phyloP scores from a whole-genome alignment of 2,329 filamentous ascomycete species.

The Nemania sp. region DNA sequence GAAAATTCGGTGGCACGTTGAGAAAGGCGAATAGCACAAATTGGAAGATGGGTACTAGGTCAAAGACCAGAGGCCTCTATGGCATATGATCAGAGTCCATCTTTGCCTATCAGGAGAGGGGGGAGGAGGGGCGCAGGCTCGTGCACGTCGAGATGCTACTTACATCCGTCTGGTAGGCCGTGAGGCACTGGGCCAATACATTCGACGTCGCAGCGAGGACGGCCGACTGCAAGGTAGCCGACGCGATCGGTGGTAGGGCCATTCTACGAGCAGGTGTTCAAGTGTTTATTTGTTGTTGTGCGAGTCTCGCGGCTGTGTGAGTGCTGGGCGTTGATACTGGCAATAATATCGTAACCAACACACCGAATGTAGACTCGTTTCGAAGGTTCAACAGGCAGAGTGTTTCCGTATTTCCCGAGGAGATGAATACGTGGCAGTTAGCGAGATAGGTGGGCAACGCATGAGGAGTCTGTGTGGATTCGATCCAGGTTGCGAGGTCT shows the following conservation, averaged over 20 bases:
- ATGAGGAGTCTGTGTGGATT: neutral
- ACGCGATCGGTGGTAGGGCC: conserved; percentile 57
- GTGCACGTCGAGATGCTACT: conserved; percentile 24
- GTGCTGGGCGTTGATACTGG: too few relatives aligned
- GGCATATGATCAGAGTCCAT: conserved; percentile 10
- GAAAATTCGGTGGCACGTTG: conserved; percentile 79
- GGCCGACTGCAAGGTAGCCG: conserved; percentile 67
- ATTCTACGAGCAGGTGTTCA: conserved; percentile 30
- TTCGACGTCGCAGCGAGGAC: conserved; percentile 71
- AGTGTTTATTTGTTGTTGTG: neutral
- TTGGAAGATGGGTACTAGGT: conserved; percentile 71
- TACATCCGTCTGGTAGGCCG: conserved; percentile 65
- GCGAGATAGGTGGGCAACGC: conserved; percentile 2
- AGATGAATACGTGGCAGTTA: conserved; percentile 15
- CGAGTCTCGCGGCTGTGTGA: neutral
- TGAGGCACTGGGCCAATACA: conserved; percentile 72
- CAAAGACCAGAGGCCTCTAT: conserved; percentile 64
- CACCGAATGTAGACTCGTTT: neutral
- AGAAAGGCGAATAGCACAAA: conserved; percentile 76
- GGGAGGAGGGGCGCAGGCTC: too few relatives aligned
- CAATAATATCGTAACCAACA: too few relatives aligned
- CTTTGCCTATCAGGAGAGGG: too few relatives aligned
- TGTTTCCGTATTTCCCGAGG: neutral
- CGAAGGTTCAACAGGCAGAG: neutral
- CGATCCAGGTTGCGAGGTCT: too few relatives aligned